These are phyloP conservation scores for Vigna hirtella DNA, from an alignment of 306 rosid genomes.

Conservation along the genomic window DNA sequence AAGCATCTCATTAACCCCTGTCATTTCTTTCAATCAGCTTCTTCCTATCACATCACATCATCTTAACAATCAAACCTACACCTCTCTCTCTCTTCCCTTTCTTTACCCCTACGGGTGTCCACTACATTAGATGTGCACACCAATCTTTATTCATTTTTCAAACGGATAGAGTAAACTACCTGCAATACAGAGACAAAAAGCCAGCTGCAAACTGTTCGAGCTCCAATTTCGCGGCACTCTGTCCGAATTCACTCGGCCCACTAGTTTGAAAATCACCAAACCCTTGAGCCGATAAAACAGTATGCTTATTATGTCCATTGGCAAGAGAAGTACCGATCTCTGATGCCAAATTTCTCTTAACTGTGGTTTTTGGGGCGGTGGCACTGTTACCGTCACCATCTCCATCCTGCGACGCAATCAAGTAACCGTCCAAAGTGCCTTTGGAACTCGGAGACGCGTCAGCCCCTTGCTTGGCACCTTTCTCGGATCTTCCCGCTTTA, in stretches of 20 bases:
- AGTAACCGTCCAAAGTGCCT: conserved; percentile 67
- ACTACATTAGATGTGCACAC: neutral
- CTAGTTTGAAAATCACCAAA: conserved; percentile 26
- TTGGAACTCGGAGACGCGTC: conserved; percentile 79
- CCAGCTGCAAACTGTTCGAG: conserved; percentile 65
- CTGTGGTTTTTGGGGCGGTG: conserved; percentile 45
- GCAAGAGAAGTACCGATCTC: conserved; percentile 54
- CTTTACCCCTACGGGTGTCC: neutral
- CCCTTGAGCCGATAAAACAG: conserved; percentile 43
- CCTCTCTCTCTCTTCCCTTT: neutral
- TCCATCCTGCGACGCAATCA: conserved; percentile 65
- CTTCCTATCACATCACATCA: neutral
- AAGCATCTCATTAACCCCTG: neutral
- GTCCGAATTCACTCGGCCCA: conserved; percentile 46
- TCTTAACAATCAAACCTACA: neutral
- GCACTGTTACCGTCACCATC: neutral
- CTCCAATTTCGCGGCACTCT: conserved; percentile 45
- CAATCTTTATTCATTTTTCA: neutral
- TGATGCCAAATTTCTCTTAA: conserved; percentile 61
- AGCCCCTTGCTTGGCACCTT: conserved; percentile 50
- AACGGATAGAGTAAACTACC: conserved; percentile 52
- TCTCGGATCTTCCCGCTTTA: conserved; percentile 62
- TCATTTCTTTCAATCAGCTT: neutral
- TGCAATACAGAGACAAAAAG: conserved; percentile 77
- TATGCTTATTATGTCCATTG: conserved; percentile 40